phyloP scores from a whole-genome alignment of 2,329 filamentous ascomycete species.

The Phialophora expanda region DNA sequence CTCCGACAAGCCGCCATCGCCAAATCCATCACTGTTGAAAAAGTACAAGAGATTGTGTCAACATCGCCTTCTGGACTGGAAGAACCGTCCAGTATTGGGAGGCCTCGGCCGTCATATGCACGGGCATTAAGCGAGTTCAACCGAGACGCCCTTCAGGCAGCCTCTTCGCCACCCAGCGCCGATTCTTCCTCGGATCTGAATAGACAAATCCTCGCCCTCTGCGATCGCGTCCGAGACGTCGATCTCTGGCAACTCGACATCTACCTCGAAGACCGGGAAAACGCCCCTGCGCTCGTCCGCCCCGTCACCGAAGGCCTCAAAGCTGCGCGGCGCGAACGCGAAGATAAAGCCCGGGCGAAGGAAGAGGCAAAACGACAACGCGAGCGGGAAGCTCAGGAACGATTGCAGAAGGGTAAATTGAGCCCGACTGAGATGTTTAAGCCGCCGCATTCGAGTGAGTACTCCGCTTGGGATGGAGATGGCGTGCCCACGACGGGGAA shows the following conservation, averaged over 20 bases:
- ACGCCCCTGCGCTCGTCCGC: conserved; percentile 73
- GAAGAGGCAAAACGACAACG: conserved; percentile 63
- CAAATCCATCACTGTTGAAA: conserved; percentile 47
- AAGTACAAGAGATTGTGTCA: conserved; percentile 49
- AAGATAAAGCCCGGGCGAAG: conserved; percentile 54
- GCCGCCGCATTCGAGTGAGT: conserved; percentile 60
- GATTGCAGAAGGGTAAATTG: conserved; percentile 62
- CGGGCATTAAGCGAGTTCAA: conserved; percentile 38
- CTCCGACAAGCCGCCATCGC: conserved; percentile 62
- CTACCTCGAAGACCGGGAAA: conserved; percentile 81
- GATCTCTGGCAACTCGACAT: conserved; percentile 82
- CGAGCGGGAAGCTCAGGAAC: conserved; percentile 59
- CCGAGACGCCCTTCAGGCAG: conserved; percentile 47
- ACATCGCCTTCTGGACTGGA: conserved; percentile 32
- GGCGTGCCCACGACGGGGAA: conserved; percentile 79
- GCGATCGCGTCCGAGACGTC: conserved; percentile 78
- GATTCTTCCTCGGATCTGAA: conserved; percentile 57
- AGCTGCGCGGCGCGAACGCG: conserved; percentile 61
- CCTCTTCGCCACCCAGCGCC: conserved; percentile 61
- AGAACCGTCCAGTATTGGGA: conserved; percentile 37
- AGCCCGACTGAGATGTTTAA: conserved; percentile 64
- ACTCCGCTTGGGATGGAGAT: conserved; percentile 79
- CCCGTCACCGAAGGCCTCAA: conserved; percentile 66
- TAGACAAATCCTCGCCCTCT: conserved; percentile 75
- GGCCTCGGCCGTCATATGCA: conserved; percentile 37